Conservation (phyloP, 306 rosid genomes). For the Datisca glomerata region DNA sequence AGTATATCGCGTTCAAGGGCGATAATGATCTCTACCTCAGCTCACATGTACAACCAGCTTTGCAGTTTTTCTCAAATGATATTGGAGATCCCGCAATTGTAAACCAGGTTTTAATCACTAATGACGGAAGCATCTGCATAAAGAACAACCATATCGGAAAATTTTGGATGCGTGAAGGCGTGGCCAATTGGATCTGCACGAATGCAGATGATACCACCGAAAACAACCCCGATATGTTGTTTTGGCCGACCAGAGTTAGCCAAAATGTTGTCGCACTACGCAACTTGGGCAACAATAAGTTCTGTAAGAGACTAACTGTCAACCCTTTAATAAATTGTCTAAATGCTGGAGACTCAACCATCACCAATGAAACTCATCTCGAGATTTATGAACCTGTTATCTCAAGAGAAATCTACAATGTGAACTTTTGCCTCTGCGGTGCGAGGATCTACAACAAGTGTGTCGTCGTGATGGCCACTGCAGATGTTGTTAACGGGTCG, state of each 20-base stretch:
- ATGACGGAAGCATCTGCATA: conserved; percentile 4
- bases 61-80: not conserved
- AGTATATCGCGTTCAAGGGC: conserved; percentile 4
- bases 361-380: not conserved
- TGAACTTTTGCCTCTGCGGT: not conserved
- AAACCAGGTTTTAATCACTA: not conserved
- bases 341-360: not conserved
- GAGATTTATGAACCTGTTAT: conserved; percentile 3
- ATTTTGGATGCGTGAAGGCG: conserved; percentile 3
- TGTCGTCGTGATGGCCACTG: not conserved
- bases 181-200: conserved; percentile 1
- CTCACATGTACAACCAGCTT: not conserved
- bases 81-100: not conserved
- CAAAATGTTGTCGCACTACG: conserved; percentile 3
- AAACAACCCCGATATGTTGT: not conserved
- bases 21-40: not conserved
- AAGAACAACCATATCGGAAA: not conserved
- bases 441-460: not conserved
- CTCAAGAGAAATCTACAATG: not conserved
- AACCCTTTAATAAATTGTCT: not conserved
- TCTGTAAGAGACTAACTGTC: conserved; percentile 1
- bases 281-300: not conserved
- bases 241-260: conserved; percentile 3
- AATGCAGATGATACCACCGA: not conserved
- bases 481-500: not conserved